Evolutionary conservation across 352 stramenopile genomes (phyloP), one percentile per base, ranked within the genome.

Genomic region (Plasmopara muralis): DNA sequence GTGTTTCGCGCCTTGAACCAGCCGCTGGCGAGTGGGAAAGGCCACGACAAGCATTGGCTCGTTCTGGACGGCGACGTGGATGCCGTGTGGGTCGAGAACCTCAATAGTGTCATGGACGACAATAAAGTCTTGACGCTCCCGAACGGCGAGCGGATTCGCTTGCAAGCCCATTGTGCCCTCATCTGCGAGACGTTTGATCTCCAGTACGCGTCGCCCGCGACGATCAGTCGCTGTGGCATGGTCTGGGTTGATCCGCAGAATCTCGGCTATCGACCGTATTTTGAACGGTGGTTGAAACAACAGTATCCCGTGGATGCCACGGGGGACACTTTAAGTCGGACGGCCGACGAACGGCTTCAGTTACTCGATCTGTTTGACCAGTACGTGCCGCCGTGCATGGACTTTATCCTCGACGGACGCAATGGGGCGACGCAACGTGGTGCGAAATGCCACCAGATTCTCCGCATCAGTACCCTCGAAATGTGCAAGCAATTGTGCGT

Each of bases 91-190:
- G 92, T 98, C 43, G 95, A 98, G 70, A 97, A 97, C 57, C 97
- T 98, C 93, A 98, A 98, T 72, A 97, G 85, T 18, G 94, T 98
- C 49, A 98, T 98, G 94, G 94, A 98, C 46, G 93, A 98, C 58
- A 98, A 98, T 73, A 96, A 96, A 54, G 59, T 98, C 42, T 70
- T 98, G 0, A 98, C 93, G 5, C 60, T 98, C 6, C 93, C 93
- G 4, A 98, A 98, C 57, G 94, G 94, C 15, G 93, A 98, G 57
- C 90, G 94, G 9, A 98, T 98, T 52, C 84, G 87, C 0, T 60
- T 98, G 40, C 87, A 97, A 56, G 86, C 74, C 0, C 87, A 97
- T 61, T 97, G 89, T 68, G 73, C 54, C 16, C 94, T 98, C 72
- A 94, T 98, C 46, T 97, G 92, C 55, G 94, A 98, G 74, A 97